Percentiles rank a stretch among this genome's conserved stretches.
Evolutionary conservation across 306 rosid species (phyloP).

Genomic region (Sicyos baderoa): DNA sequence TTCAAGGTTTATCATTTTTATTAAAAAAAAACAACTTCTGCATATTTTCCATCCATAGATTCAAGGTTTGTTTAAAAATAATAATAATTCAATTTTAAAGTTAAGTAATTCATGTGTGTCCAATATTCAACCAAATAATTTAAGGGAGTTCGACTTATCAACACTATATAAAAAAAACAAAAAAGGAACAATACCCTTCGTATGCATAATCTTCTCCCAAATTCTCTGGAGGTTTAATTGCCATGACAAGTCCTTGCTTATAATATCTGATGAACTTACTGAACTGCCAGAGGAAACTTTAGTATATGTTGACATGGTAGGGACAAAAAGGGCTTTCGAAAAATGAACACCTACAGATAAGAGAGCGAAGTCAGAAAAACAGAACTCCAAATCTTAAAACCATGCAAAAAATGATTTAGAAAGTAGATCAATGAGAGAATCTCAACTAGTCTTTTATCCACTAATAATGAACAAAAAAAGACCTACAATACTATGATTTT

Average conservation of each 20-base stretch:
- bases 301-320: conserved; percentile 52
- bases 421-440: conserved; percentile 15
- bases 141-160: neutral
- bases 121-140: neutral
- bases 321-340: conserved; percentile 65
- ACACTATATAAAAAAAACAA: neutral
- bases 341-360: conserved; percentile 42
- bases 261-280: conserved; percentile 32
- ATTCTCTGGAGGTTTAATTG: conserved; percentile 50
- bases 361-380: conserved; percentile 4
- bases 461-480: neutral
- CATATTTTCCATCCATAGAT: neutral
- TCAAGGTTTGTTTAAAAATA: conserved; percentile 1
- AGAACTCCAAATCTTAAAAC: neutral
- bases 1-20: too few relatives aligned
- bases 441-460: neutral
- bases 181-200: conserved; percentile 37
- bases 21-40: neutral
- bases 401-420: neutral
- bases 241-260: conserved; percentile 54
- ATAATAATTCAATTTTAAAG: neutral
- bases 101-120: too few relatives aligned
- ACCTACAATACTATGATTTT: neutral
- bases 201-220: conserved; percentile 61
- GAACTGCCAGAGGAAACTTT: conserved; percentile 58